A percentile compares a stretch with the other conserved stretches of the same genome.
phyloP scores from a whole-genome alignment of 495 filamentous ascomycete genomes.

The Pseudoneurospora amorphoporcata region DNA sequence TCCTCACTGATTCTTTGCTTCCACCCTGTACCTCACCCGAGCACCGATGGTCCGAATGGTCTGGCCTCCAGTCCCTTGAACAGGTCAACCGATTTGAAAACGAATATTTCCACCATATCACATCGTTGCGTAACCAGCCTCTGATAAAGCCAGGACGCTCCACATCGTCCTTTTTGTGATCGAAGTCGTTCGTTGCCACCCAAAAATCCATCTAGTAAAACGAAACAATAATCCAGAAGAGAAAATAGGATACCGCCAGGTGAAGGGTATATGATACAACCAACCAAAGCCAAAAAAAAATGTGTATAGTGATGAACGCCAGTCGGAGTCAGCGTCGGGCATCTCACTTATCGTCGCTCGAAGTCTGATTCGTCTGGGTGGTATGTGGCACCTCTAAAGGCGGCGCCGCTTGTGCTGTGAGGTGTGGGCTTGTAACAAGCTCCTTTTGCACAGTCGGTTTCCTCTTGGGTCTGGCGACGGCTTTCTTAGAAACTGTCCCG shows the following conservation, averaged over 20 bases:
- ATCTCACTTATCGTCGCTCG: not conserved
- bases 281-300: not conserved
- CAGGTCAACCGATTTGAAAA: not conserved
- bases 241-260: not conserved
- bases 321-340: not conserved
- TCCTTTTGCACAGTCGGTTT: not conserved
- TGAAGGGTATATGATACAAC: not conserved
- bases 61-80: not conserved
- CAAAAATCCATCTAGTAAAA: not conserved
- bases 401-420: not conserved
- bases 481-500: not conserved
- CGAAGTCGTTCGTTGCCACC: not conserved
- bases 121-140: not conserved
- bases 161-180: not conserved
- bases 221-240: not conserved
- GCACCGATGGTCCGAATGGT: not conserved
- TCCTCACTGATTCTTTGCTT: not conserved
- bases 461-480: not conserved
- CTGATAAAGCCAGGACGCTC: not conserved
- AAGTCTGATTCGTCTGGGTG: not conserved
- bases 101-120: not conserved
- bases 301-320: not conserved
- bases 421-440: not conserved
- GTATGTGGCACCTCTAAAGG: not conserved
- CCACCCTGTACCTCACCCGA: not conserved